Percentiles rank a stretch among this genome's conserved stretches.
Evolutionary conservation across 1,284 basidiomycete genomes (phyloP).

Genomic region (Cryptococcus sp.): DNA sequence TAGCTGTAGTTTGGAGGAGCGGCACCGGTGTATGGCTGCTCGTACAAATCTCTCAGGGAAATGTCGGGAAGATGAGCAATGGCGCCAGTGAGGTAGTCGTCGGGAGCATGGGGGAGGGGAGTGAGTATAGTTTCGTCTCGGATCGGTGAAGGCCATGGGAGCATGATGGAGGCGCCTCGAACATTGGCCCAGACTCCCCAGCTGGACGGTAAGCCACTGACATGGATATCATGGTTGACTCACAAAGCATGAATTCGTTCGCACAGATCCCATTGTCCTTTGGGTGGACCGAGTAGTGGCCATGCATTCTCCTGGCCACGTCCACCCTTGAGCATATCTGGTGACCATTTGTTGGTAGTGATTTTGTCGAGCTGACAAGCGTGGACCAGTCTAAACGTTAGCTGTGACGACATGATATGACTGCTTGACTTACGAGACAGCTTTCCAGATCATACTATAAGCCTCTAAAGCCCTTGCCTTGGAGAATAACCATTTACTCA

Average conservation of each 20-base stretch:
- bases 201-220: slow-evolving; percentile 9
- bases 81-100: slow-evolving; percentile 9
- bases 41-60: slow-evolving; percentile 12
- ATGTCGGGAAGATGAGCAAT: slow-evolving; percentile 11
- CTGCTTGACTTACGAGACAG: slow-evolving; percentile 12
- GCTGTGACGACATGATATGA: too few relatives aligned
- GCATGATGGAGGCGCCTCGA: slow-evolving; percentile 8
- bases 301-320: slow-evolving; percentile 1
- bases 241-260: slow-evolving; percentile 32
- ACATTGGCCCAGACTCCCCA: slow-evolving; percentile 32
- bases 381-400: slow-evolving; percentile 11
- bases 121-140: slow-evolving; percentile 20
- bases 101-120: slow-evolving; percentile 17
- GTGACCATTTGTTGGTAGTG: slow-evolving; percentile 9
- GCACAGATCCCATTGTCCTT: slow-evolving; percentile 17
- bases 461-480: slow-evolving; percentile 17
- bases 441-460: slow-evolving; percentile 11
- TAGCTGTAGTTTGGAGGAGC: neutral
- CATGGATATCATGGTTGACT: slow-evolving; percentile 4
- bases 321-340: neutral
- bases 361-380: slow-evolving; percentile 23
- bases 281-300: slow-evolving; percentile 15
- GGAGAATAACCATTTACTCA: slow-evolving; percentile 25
- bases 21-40: slow-evolving; percentile 2
- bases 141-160: slow-evolving; percentile 14